phyloP scores from a whole-genome alignment of 2,329 filamentous ascomycete species.

The Fusarium zealandicum region DNA sequence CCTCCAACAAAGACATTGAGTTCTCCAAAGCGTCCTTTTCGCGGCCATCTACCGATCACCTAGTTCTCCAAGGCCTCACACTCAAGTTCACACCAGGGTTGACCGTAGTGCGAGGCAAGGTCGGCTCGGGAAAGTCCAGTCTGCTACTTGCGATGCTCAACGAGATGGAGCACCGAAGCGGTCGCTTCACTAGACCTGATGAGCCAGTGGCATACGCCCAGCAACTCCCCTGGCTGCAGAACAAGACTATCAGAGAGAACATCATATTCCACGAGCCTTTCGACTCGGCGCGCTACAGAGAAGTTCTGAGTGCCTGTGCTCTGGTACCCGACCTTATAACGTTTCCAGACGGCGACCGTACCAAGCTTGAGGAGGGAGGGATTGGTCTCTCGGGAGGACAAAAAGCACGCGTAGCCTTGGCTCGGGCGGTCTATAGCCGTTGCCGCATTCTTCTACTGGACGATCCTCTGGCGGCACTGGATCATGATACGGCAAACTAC shows the following conservation, averaged over 20 bases:
- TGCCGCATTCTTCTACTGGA: conserved; percentile 66
- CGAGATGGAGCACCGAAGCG: conserved; percentile 71
- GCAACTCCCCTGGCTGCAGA: conserved; percentile 71
- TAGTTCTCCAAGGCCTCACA: conserved; percentile 57
- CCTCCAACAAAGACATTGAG: conserved; percentile 51
- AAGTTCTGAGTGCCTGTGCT: conserved; percentile 67
- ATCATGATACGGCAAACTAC: conserved; percentile 66
- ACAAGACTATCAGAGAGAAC: conserved; percentile 70
- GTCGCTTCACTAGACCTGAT: conserved; percentile 54
- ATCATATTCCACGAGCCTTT: conserved; percentile 67
- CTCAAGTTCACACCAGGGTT: conserved; percentile 58
- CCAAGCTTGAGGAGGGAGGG: conserved; percentile 67
- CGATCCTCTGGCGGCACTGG: conserved; percentile 68
- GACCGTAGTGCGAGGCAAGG: conserved; percentile 64
- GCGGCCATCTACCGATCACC: conserved; percentile 73
- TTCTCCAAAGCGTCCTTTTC: conserved; percentile 75
- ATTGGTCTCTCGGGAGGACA: conserved; percentile 70
- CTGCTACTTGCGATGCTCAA: conserved; percentile 66
- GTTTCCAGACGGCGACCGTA: conserved; percentile 65
- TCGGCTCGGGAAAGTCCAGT: conserved; percentile 68
- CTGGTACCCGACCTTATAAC: conserved; percentile 62
- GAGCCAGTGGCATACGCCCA: conserved; percentile 63
- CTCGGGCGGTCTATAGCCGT: conserved; percentile 66
- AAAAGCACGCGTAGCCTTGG: conserved; percentile 68
- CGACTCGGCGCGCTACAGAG: conserved; percentile 62